These are phyloP conservation scores for Beauveria caledonica DNA, from an alignment of 2,329 filamentous ascomycete species.

Conservation along the genomic window DNA sequence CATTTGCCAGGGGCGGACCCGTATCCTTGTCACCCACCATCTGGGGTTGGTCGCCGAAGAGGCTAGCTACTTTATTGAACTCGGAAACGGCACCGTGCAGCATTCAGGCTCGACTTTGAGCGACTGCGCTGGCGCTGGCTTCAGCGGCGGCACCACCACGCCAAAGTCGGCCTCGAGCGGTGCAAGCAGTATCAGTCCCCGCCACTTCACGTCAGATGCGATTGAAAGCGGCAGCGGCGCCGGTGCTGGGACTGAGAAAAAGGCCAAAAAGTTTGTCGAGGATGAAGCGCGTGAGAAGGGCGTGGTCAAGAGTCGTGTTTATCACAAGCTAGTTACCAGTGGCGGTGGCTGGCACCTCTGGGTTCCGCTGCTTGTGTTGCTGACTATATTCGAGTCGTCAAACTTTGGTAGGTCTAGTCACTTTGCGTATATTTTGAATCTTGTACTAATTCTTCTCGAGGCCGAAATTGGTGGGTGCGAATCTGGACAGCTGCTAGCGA, in stretches of 20 bases:
- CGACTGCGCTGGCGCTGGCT: conserved; percentile 52
- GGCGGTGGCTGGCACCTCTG: conserved; percentile 59
- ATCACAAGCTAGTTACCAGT: conserved; percentile 55
- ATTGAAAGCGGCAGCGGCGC: not conserved
- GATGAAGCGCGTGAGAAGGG: conserved; percentile 65
- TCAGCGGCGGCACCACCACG: conserved; percentile 44
- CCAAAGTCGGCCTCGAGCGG: not conserved
- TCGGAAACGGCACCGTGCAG: conserved; percentile 59
- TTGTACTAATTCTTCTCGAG: not conserved
- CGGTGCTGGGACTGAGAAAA: conserved; percentile 22
- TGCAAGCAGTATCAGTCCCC: not conserved
- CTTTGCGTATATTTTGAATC: rapidly evolving
- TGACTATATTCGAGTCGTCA: conserved; percentile 43
- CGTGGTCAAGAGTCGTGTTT: conserved; percentile 59
- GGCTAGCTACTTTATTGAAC: conserved; percentile 64
- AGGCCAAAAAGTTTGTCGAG: conserved; percentile 63
- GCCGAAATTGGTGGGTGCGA: conserved; percentile 55
- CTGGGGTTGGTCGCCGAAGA: conserved; percentile 61
- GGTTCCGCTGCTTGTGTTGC: conserved; percentile 45
- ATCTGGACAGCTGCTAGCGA: conserved; percentile 49
- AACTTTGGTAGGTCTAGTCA: conserved; percentile 30
- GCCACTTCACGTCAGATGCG: not conserved
- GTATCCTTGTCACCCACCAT: conserved; percentile 76
- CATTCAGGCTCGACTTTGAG: conserved; percentile 52
- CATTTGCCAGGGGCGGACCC: conserved; percentile 59